A percentile compares a stretch with the other conserved stretches of the same genome.
Conservation (phyloP, 1,284 basidiomycete species). For the Mixia osmundae region DNA sequence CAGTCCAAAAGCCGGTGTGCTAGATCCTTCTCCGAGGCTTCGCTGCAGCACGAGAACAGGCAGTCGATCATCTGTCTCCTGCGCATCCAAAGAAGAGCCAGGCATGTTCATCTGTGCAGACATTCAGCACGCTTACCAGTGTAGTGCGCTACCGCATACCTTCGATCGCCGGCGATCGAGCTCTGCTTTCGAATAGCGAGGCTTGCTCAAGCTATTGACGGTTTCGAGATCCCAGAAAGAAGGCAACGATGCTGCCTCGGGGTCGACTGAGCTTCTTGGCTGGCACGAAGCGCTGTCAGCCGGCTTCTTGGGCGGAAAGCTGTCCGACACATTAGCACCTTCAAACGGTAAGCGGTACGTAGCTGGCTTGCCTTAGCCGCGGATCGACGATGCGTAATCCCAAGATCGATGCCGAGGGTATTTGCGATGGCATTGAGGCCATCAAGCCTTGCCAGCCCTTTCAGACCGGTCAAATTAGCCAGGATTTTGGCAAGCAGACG, state of each 20-base stretch:
- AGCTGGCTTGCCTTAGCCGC: too few species aligned
- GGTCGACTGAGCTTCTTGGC: too few species aligned
- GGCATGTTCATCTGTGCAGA: constrained; percentile 40
- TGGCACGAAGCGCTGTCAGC: too few species aligned
- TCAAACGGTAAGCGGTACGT: neutral
- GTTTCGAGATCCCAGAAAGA: constrained; percentile 52
- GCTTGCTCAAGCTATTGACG: constrained; percentile 27
- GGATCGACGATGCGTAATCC: too few species aligned
- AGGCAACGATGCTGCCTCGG: constrained; percentile 46
- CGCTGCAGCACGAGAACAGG: constrained; percentile 58
- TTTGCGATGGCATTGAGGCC: neutral
- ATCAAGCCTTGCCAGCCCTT: neutral
- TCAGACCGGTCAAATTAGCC: neutral
- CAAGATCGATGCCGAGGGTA: neutral
- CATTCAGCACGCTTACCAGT: neutral
- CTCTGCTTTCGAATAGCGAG: neutral
- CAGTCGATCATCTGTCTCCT: constrained; percentile 49
- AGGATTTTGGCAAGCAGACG: neutral
- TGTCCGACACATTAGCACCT: constrained; percentile 38
- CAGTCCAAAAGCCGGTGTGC: constrained; percentile 44
- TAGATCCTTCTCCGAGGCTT: constrained; percentile 31
- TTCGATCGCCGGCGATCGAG: neutral
- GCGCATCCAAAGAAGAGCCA: constrained; percentile 40
- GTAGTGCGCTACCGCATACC: neutral
- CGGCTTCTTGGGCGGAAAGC: constrained; percentile 36